Evolutionary conservation across 2,329 filamentous ascomycete genomes (phyloP).

Genomic region (Exophiala sideris): DNA sequence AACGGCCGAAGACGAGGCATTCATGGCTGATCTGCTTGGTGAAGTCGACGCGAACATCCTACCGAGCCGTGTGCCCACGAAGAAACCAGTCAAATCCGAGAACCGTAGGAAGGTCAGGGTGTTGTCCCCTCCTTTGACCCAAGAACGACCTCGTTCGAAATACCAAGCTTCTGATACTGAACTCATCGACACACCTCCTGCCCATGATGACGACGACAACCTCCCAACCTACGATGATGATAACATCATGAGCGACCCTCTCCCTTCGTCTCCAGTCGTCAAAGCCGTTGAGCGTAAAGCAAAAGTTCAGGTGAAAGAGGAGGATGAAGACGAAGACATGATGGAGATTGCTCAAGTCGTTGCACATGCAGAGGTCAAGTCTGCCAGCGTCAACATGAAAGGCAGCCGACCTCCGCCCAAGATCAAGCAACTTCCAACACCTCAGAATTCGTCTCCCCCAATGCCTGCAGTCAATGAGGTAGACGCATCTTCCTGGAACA

Average conservation of each 20-base stretch:
- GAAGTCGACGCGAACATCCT: constrained; percentile 80
- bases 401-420: constrained; percentile 76
- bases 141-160: constrained; percentile 42
- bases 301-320: constrained; percentile 56
- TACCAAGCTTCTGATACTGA: constrained; percentile 33
- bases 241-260: constrained; percentile 78
- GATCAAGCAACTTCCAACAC: constrained; percentile 65
- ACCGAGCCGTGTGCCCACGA: constrained; percentile 51
- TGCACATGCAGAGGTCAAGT: constrained; percentile 61
- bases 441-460: constrained; percentile 70
- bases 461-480: constrained; percentile 58
- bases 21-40: constrained; percentile 77
- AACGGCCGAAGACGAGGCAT: constrained; percentile 84
- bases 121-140: constrained; percentile 67
- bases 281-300: constrained; percentile 73
- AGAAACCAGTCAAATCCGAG: constrained; percentile 68
- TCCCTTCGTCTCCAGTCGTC: constrained; percentile 80
- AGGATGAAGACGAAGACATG: constrained; percentile 71
- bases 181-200: constrained; percentile 46
- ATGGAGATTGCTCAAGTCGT: constrained; percentile 82
- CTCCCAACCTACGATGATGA: constrained; percentile 62
- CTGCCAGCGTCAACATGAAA: constrained; percentile 70
- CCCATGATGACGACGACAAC: constrained; percentile 56
- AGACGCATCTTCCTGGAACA: constrained; percentile 83
- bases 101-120: constrained; percentile 75